phyloP scores from a whole-genome alignment of 805 yeast species.

The Lipomyces yamanashiensis region DNA sequence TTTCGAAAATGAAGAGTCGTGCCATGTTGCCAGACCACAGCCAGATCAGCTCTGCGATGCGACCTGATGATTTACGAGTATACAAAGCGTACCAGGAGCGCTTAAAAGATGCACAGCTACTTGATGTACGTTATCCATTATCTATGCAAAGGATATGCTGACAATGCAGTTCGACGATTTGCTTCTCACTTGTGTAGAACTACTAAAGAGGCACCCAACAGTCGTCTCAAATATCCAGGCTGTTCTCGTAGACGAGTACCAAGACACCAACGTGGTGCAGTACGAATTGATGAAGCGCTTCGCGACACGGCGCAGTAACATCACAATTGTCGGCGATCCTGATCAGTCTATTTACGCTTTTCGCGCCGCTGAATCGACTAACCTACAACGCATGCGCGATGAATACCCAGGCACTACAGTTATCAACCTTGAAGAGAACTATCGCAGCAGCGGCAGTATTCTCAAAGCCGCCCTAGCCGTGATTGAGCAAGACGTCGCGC shows the following conservation, averaged over 20 bases:
- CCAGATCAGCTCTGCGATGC: not conserved
- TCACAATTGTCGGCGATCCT: conserved; percentile 94
- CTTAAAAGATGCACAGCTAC: conserved; percentile 49
- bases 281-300: conserved; percentile 65
- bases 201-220: conserved; percentile 53
- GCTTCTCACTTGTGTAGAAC: conserved; percentile 57
- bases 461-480: conserved; percentile 65
- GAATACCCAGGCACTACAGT: conserved; percentile 46
- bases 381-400: conserved; percentile 61
- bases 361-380: conserved; percentile 73
- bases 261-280: conserved; percentile 85
- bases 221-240: conserved; percentile 61
- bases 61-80: conserved; percentile 40
- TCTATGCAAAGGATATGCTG: not conserved
- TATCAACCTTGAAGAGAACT: conserved; percentile 66
- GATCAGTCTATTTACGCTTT: conserved; percentile 94
- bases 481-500: conserved; percentile 60
- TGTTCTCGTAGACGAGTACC: conserved; percentile 91
- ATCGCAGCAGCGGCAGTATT: conserved; percentile 76
- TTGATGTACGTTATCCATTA: conserved; percentile 47
- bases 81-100: conserved; percentile 60
- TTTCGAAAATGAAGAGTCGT: conserved; percentile 32
- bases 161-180: conserved; percentile 74
- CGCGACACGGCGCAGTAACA: conserved; percentile 54
- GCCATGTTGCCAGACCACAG: conserved; percentile 15